These are phyloP conservation scores for Neopestalotiopsis clavispora DNA, from an alignment of 2,329 filamentous ascomycete species.

Conservation along the genomic window DNA sequence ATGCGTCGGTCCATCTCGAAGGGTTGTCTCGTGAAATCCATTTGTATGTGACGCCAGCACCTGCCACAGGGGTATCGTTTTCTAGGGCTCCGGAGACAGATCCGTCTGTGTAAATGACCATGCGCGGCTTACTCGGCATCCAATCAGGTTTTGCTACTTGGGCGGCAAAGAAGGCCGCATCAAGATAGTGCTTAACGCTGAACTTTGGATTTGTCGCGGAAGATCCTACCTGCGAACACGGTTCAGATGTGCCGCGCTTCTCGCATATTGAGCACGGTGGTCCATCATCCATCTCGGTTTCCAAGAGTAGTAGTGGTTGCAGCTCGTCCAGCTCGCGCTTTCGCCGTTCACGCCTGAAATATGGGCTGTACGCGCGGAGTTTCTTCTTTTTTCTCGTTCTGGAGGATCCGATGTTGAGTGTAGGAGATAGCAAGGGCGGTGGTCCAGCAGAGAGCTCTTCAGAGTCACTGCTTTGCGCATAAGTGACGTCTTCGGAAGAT, in stretches of 20 bases:
- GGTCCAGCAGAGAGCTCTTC: no score
- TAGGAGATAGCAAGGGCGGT: no score
- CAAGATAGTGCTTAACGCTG: not conserved
- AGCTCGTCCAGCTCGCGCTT: no score
- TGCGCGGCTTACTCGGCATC: not conserved
- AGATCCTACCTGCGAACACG: not conserved
- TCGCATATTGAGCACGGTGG: not conserved
- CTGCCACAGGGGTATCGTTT: no score
- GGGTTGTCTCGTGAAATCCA: not conserved
- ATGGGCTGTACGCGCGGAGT: no score
- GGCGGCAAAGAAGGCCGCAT: constrained; percentile 1
- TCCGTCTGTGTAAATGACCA: constrained; percentile 6
- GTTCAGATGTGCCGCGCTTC: not conserved
- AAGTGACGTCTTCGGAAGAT: no score
- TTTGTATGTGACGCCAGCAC: not conserved
- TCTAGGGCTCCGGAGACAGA: not conserved
- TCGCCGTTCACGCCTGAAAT: no score
- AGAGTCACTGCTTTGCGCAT: no score
- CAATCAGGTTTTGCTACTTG: not conserved
- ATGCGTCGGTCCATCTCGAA: not conserved
- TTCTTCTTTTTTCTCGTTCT: no score
- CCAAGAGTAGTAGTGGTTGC: no score
- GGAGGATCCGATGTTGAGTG: no score
- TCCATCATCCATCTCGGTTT: not conserved
- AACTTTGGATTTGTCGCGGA: not conserved